Percentiles rank a stretch among this genome's conserved stretches.
phyloP scores from a whole-genome alignment of 805 yeast species.

The Yamadazyma philogaea region DNA sequence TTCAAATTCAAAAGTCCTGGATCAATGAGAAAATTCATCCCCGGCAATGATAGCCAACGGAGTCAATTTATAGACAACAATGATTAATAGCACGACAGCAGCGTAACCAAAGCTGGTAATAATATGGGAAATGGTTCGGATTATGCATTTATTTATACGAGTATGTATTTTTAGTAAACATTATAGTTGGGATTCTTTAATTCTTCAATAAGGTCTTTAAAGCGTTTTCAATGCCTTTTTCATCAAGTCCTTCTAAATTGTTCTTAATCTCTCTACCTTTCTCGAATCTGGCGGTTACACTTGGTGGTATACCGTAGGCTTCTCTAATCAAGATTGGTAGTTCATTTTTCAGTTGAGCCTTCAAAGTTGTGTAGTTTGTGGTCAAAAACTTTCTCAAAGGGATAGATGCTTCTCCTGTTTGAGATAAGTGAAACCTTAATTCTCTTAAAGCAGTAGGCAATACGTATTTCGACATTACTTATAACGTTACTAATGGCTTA shows the following conservation, averaged over 20 bases:
- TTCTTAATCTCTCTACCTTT: slow-evolving; percentile 50
- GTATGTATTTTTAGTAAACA: neutral
- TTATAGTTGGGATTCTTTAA: slow-evolving; percentile 11
- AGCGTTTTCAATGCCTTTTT: slow-evolving; percentile 41
- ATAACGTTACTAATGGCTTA: slow-evolving; percentile 2
- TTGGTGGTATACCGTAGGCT: slow-evolving; percentile 67
- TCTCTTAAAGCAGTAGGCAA: slow-evolving; percentile 65
- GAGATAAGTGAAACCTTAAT: slow-evolving; percentile 78
- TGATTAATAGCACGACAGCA: neutral
- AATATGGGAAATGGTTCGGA: neutral
- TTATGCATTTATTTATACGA: slow-evolving; percentile 2
- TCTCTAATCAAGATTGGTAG: slow-evolving; percentile 80
- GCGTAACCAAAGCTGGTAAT: neutral
- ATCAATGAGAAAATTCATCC: neutral
- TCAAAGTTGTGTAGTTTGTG: slow-evolving; percentile 62
- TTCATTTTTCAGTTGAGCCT: slow-evolving; percentile 52
- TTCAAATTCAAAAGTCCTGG: slow-evolving; percentile 42
- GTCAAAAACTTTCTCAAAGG: slow-evolving; percentile 64
- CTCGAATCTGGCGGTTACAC: slow-evolving; percentile 70
- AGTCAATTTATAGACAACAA: neutral
- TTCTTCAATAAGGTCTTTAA: slow-evolving; percentile 39
- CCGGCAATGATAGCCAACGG: neutral
- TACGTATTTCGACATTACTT: slow-evolving; percentile 38
- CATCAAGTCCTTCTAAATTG: slow-evolving; percentile 47
- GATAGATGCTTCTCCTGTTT: slow-evolving; percentile 68